Evolutionary conservation across 2,329 filamentous ascomycete genomes (phyloP), one percentile per base, ranked within the genome.

Genomic region (Fusarium tupiense): DNA sequence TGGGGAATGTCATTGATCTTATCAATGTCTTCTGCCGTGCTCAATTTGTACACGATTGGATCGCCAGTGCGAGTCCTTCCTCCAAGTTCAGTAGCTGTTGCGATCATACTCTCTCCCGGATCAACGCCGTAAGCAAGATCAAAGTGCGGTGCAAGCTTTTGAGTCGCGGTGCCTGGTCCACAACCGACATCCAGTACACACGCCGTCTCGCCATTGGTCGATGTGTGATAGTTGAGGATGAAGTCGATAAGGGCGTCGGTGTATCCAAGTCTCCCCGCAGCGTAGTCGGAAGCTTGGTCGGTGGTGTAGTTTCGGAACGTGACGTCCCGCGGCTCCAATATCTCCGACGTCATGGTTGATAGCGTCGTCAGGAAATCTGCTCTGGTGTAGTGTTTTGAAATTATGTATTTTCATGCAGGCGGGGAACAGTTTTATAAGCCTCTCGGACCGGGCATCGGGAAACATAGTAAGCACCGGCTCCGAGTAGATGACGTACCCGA

Each of bases 301-400:
- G 43, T 9, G 10, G 43, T 67, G 17, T 61, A 71, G 6, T 70
- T 65, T 14, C 66, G 40, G 26, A 70, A 70, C 3, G 38, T 54
- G 14, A 13, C 8, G 9, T 70, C 67, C 6, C 40, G 43, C 4
- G 44, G 66, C 24, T 20, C 16, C 14, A 5, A 3, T 0, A 2
- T 12, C 6, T 47, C 19, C 5, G 26, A 40, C 2, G 22, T 2
- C 62, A 65, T 62, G 11, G 9, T 24, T 12, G 12, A 29, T 16
- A 8, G 19, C 5, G 2, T 8, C 20, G 3, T 11, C 1, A 11
- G 11, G 2, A 5, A 7, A 10, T 43, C 6, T n/a, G 11, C 5
- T 19, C 6, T 53, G 5, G 37, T n/a, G 7, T 41, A 41, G 40
- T 16, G 13, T 5, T 1, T 1, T 19, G 19, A 8, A 37, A 2